Evolutionary conservation across 2,329 filamentous ascomycete species (phyloP), one percentile per base, ranked within the genome.

Genomic region (Helotiales sp.): DNA sequence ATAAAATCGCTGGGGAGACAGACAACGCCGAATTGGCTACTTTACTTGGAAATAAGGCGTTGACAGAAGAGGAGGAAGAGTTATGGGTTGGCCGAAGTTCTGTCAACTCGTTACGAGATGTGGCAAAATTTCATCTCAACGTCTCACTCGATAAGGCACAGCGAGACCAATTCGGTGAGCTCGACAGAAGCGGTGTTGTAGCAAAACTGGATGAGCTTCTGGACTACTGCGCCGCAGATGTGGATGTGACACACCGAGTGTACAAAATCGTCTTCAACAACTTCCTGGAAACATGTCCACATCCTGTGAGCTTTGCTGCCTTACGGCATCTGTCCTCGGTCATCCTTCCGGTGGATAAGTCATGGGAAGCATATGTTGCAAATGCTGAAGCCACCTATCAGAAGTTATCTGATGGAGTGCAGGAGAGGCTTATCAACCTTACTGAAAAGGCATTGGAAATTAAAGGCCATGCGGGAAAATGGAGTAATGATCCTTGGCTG

Each of bases 271-370:
- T 98, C 1, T 95, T 99, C 62, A 91, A 92, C 1, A 88, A 89
- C 58, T 99, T 97, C 67, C 78, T 97, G 19, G 81, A 91, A 44
- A 90, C 90, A 25, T 99, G 95, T 70, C 95, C 95, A 0, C 96
- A 99, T 73, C 95, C 95, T 0, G 95, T 99, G 68, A 98, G 93
- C 74, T 99, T 99, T 69, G 93, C 91, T 2, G 95, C 95, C 1
- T 79, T 99, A 17, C 84, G 95, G 15, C 95, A 98, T 71, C 81
- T 99, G n/a, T 92, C 93, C 0, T 89, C 93, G 0, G 92, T 96
- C 63, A 96, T 98, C 48, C 77, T 99, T 7, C 95, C 95, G 0
- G 89, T 98, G 44, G 86, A 98, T 71, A 84, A 88, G 67, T 87
- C 89, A 0, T 99, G 96, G 96, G 84, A 93, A 59, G 77, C 84